Evolutionary conservation across 2,329 filamentous ascomycete genomes (phyloP), one percentile per base, ranked within the genome.

Genomic region (Claviceps digitariae): DNA sequence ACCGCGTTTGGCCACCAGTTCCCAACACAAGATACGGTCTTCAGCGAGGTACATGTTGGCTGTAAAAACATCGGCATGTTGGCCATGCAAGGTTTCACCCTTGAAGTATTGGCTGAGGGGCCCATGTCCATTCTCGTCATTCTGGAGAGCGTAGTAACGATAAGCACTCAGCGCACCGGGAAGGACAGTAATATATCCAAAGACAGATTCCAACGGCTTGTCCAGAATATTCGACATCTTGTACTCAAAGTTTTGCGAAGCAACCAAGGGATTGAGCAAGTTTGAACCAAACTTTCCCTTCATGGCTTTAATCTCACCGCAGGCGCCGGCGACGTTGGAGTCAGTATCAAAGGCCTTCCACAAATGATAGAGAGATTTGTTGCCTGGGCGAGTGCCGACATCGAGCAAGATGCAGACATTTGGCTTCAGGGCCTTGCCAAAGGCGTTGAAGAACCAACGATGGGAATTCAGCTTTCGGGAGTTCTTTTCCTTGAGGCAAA

Each of bases 181-280:
- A 58, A 98, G 73, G 61, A 98, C 93, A 6, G 91, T 97, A 61
- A 98, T 98, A 66, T 97, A 98, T 2, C 93, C 93, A 67, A 98
- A 98, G 0, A 95, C 91, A 0, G 89, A 95, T 67, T 98, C 93
- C 2, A 98, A 74, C 0, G 93, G 93, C 69, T 98, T 98, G 67
- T 98, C 93, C 27, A 98, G 76, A 62, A 98, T 98, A 63, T 98
- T 98, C 43, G 90, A 95, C 89, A 98, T 96, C 70, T 98, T 98
- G 75, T 98, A 98, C 73, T 98, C 93, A 60, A 98, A 98, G 67
- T 98, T 98, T 63, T 98, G 93, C 47, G 90, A 95, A 0, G 93
- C 93, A 17, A 98, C 91, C 6, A 98, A 76, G 0, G 93, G 93
- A 63, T 98, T 98, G 47, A 98, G 74, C 17, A 98, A 76, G 57